Percentiles rank a stretch among this genome's conserved stretches.
phyloP scores from a whole-genome alignment of 345 rosid genomes.

The Syzygium aromaticum region DNA sequence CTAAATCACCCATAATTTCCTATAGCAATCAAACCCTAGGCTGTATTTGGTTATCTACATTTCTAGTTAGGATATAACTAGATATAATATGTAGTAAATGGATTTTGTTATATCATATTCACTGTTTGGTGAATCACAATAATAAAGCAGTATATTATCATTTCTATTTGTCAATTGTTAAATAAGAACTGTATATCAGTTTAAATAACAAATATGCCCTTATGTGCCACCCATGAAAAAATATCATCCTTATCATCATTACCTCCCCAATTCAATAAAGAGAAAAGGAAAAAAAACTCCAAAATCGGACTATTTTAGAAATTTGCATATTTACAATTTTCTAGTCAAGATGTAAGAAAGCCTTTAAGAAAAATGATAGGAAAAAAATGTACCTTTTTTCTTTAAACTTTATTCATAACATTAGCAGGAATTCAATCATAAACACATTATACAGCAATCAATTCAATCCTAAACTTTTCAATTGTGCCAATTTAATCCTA shows the following conservation, averaged over 20 bases:
- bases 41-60: background rate
- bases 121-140: accelerated
- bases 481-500: background rate
- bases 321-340: background rate
- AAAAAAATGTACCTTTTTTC: background rate
- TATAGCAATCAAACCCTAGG: background rate
- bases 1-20: background rate
- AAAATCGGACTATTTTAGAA: too few relatives aligned
- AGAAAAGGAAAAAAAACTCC: background rate
- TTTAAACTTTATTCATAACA: background rate
- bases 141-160: background rate
- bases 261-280: background rate
- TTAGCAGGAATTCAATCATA: accelerated
- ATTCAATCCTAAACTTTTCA: background rate
- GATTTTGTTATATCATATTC: background rate
- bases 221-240: background rate
- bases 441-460: background rate
- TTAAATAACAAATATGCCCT: background rate
- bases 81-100: background rate
- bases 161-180: background rate
- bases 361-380: background rate
- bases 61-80: background rate
- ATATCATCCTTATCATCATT: background rate
- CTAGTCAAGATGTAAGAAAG: background rate
- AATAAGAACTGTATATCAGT: background rate